Evolutionary conservation across 2,329 filamentous ascomycete species (phyloP).

Genomic region (Phoma sp.): DNA sequence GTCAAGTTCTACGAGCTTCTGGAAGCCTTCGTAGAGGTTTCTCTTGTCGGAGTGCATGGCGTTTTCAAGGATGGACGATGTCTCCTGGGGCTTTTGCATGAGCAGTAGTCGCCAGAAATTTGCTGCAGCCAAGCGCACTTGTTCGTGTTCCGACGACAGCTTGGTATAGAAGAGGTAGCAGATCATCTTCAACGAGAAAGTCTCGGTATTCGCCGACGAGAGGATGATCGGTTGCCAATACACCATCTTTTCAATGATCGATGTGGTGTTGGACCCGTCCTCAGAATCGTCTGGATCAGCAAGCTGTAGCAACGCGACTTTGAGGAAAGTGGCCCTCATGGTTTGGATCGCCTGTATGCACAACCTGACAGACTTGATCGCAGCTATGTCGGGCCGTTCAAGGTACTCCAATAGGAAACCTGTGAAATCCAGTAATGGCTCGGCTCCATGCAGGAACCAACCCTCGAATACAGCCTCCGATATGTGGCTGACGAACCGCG

Average conservation of each 20-base stretch:
- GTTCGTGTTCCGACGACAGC: slow-evolving; percentile 71
- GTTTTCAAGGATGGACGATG: slow-evolving; percentile 73
- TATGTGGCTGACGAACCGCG: slow-evolving; percentile 79
- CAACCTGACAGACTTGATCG: slow-evolving; percentile 85
- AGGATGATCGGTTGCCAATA: slow-evolving; percentile 97
- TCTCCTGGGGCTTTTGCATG: slow-evolving; percentile 89
- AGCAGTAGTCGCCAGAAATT: slow-evolving; percentile 90
- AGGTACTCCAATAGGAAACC: slow-evolving; percentile 87
- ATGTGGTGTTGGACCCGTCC: slow-evolving; percentile 67
- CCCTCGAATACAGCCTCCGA: slow-evolving; percentile 93
- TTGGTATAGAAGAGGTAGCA: slow-evolving; percentile 95
- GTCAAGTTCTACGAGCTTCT: slow-evolving; percentile 84
- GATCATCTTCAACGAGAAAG: slow-evolving; percentile 82
- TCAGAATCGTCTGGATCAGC: slow-evolving; percentile 79
- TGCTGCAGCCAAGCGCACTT: slow-evolving; percentile 76
- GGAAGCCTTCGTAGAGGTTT: slow-evolving; percentile 76
- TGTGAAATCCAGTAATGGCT: slow-evolving; percentile 82
- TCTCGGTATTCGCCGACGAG: slow-evolving; percentile 75
- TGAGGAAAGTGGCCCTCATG: slow-evolving; percentile 78
- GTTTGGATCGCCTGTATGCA: slow-evolving; percentile 82
- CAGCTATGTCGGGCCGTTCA: slow-evolving; percentile 80
- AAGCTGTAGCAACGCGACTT: slow-evolving; percentile 78
- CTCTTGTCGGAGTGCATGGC: slow-evolving; percentile 74
- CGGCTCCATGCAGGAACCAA: slow-evolving; percentile 91
- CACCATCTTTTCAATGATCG: slow-evolving; percentile 81